These are phyloP conservation scores for Arbutus unedo DNA, from an alignment of 148 eudicot species.

Conservation along the genomic window DNA sequence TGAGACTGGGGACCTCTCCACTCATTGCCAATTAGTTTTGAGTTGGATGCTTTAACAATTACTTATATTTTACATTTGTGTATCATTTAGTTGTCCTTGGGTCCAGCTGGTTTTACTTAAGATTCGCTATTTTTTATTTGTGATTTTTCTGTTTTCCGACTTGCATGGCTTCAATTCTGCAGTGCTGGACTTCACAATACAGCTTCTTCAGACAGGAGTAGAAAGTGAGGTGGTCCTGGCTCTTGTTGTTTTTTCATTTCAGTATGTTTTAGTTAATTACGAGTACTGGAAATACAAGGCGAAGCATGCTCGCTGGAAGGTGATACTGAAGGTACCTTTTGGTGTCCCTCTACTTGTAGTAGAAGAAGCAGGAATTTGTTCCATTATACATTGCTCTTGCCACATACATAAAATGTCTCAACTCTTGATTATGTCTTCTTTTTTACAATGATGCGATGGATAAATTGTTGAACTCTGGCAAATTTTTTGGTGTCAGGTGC, in stretches of 20 bases:
- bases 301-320: constrained; percentile 92
- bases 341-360: not conserved
- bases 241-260: constrained; percentile 72
- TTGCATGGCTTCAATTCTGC: constrained; percentile 21
- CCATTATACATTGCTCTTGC: constrained; percentile 3
- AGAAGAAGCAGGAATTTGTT: not conserved
- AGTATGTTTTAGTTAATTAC: constrained; percentile 85
- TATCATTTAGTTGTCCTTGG: not conserved
- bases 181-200: constrained; percentile 82
- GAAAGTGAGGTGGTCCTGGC: constrained; percentile 73
- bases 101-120: not conserved
- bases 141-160: not conserved
- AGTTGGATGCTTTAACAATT: too few species aligned
- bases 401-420: not conserved
- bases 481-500: constrained; percentile 45
- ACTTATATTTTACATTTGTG: not conserved
- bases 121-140: not conserved
- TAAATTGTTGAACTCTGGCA: constrained; percentile 2
- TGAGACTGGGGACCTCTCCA: too few species aligned
- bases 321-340: constrained; percentile 70
- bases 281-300: constrained; percentile 86
- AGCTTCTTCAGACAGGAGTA: constrained; percentile 74
- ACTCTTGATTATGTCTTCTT: not conserved
- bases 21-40: too few species aligned
- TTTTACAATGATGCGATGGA: not conserved